phyloP scores from a whole-genome alignment of 202 grass and related monocot genomes.

The Eragrostis tef region DNA sequence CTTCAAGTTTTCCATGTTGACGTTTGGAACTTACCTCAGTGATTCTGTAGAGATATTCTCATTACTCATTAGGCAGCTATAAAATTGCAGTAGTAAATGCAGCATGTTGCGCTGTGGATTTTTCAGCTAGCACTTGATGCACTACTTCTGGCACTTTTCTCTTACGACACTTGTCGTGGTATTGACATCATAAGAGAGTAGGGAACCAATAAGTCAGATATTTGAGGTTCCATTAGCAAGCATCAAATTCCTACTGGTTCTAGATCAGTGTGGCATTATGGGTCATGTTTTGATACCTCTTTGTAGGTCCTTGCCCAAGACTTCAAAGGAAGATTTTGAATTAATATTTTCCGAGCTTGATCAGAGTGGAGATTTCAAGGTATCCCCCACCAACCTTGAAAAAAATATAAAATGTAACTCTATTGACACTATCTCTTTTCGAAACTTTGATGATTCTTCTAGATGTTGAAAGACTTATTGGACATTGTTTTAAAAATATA shows the following conservation, averaged over 20 bases:
- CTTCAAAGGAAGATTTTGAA: conserved; percentile 96
- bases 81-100: neutral
- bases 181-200: conserved; percentile 2
- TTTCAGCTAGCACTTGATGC: neutral
- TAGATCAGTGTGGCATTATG: conserved; percentile 22
- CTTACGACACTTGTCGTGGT: neutral
- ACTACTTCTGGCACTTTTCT: neutral
- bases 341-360: conserved; percentile 91
- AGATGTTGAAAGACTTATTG: neutral
- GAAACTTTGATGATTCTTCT: neutral
- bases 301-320: conserved; percentile 88
- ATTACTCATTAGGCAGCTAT: neutral
- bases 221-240: conserved; percentile 30
- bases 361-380: conserved; percentile 97
- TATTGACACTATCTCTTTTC: neutral
- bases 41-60: neutral
- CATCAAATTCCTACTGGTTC: conserved; percentile 31
- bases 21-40: conserved; percentile 11
- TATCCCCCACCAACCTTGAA: conserved; percentile 5
- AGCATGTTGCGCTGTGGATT: neutral
- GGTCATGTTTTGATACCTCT: conserved; percentile 40
- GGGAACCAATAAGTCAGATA: neutral
- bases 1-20: neutral
- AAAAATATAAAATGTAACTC: neutral
- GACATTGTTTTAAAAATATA: neutral